A percentile compares a stretch with the other conserved stretches of the same genome.
phyloP scores from a whole-genome alignment of 2,329 filamentous ascomycete species.

The Colletotrichum aenigma region DNA sequence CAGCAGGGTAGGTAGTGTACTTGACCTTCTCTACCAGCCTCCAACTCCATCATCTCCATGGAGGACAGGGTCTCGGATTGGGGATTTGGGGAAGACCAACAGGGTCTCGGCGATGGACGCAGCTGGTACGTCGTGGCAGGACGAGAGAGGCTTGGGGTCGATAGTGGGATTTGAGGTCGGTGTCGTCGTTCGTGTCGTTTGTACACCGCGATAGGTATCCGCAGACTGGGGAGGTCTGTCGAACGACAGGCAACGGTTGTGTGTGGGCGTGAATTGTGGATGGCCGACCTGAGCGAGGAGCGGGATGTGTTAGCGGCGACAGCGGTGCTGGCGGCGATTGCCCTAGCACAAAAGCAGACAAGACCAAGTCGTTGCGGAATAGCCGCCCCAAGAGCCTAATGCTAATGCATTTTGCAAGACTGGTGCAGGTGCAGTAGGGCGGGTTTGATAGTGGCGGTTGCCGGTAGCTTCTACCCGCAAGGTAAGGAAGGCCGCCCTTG shows the following conservation, averaged over 20 bases:
- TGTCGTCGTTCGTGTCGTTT: not conserved
- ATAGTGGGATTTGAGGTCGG: not conserved
- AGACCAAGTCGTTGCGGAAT: conserved; percentile 8
- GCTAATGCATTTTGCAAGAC: not conserved
- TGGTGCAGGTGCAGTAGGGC: conserved; percentile 5
- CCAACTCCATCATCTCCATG: not conserved
- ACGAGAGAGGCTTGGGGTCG: not conserved
- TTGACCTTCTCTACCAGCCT: not conserved
- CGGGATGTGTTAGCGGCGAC: conserved; percentile 8
- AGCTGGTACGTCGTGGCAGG: not conserved
- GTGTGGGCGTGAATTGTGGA: not conserved
- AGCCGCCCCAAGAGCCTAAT: conserved; percentile 18
- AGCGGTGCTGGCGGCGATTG: conserved; percentile 12
- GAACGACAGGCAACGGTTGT: not conserved
- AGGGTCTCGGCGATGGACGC: not conserved
- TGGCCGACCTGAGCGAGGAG: conserved; percentile 1
- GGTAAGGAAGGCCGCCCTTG: not conserved
- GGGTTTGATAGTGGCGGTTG: not conserved
- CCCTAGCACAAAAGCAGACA: conserved; percentile 12
- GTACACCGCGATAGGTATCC: not conserved
- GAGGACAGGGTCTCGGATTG: not conserved
- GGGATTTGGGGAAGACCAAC: not conserved
- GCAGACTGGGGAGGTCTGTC: not conserved
- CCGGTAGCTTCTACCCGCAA: not conserved
- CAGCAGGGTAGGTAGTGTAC: not conserved